Evolutionary conservation across 2,329 filamentous ascomycete genomes (phyloP), one percentile per base, ranked within the genome.

Genomic region (Arthrinium puccinioides): DNA sequence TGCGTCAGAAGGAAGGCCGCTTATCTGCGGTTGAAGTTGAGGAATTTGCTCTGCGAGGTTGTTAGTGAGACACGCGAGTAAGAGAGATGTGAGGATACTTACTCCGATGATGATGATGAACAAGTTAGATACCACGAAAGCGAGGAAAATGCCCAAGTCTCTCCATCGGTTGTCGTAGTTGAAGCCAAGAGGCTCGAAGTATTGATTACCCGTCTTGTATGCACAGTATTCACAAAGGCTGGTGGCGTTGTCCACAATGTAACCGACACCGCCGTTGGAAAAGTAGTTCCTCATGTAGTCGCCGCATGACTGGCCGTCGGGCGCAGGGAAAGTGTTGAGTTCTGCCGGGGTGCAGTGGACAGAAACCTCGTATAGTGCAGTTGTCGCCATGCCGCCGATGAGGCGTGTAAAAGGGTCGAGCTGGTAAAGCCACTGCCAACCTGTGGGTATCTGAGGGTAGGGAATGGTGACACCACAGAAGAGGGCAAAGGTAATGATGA

Each of bases 381-480:
- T 89, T 3, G 83, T 80, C 13, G 89, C 76, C 69, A 88, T 87
- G 39, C 85, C 85, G 33, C 82, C 71, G 50, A 94, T 86, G 21
- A 94, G 75, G 6, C 85, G 78, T 0, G 85, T 94, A 60, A 92
- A 87, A 3, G 87, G 87, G 53, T 88, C 80, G 13, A 94, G 76
- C 58, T 90, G 69, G 65, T 89, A 89, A 7, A 92, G 69, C 86
- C 85, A 92, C 23, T 81, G 74, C 84, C 84, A 92, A 63, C 88
- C 88, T 2, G 62, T 66, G 2, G 85, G 82, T 62, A 94, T 94
- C 58, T 85, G 79, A 0, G 81, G 75, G 28, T 80, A 76, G 0
- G 87, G 83, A 35, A 94, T 85, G 0, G 85, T 84, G 43, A 94
- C 87, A 59, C 87, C 87, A 52, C 86, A 94, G 76, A 94, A 94